These are phyloP conservation scores for Goniomonas avonlea DNA, from an alignment of 78 protist genomes.

Conservation along the genomic window DNA sequence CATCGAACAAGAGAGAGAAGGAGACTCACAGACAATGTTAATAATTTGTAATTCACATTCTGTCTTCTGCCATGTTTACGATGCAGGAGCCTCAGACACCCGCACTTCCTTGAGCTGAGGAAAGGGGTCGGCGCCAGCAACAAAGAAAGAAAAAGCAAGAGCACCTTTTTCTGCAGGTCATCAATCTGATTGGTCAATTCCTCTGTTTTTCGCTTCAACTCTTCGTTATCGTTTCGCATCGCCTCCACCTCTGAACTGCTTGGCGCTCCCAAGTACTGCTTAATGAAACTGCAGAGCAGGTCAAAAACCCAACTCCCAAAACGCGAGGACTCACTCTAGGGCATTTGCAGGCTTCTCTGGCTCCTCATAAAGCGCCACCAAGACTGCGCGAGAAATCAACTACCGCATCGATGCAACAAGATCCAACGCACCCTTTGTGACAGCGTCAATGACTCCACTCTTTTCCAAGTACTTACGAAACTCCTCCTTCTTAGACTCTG, in stretches of 20 bases:
- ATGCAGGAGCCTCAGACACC: no score
- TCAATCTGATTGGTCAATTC: conserved; percentile 6
- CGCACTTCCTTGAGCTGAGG: no score
- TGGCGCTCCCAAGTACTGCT: conserved; percentile 46
- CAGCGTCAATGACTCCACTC: conserved; percentile 60
- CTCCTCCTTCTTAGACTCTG: conserved; percentile 66
- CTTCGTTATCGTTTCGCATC: conserved; percentile 43
- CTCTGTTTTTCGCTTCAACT: conserved; percentile 27
- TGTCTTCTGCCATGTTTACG: no score
- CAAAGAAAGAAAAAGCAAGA: no score
- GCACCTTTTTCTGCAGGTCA: no score
- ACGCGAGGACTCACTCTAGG: conserved; percentile 28
- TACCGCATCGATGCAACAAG: background rate
- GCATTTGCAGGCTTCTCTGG: conserved; percentile 69
- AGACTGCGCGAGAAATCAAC: background rate
- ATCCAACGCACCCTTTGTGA: conserved; percentile 44
- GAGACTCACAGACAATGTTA: no score
- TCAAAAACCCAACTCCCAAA: background rate
- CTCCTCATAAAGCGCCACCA: conserved; percentile 70
- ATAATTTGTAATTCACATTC: no score
- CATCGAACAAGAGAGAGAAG: no score
- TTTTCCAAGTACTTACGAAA: conserved; percentile 61
- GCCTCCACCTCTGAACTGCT: conserved; percentile 39
- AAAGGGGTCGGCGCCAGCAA: no score
- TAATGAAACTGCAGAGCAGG: conserved; percentile 38